These are phyloP conservation scores for Leptomonas seymouri DNA, from an alignment of 208 protist genomes.

Conservation along the genomic window DNA sequence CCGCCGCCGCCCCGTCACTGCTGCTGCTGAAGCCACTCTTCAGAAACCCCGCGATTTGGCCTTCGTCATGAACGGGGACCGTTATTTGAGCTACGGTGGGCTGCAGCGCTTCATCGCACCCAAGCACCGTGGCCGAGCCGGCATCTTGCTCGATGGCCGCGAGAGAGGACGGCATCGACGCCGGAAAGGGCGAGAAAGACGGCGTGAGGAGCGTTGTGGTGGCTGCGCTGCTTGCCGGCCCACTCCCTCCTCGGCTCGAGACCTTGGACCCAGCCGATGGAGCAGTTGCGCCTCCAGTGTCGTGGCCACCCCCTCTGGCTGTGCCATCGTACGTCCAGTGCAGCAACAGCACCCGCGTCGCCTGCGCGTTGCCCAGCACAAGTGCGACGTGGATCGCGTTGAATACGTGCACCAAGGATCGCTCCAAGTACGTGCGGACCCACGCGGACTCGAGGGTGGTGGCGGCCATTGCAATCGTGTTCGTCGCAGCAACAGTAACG, in stretches of 20 bases:
- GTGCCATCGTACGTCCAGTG: conserved; percentile 9
- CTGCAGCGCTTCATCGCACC: not conserved
- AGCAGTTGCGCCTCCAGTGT: not conserved
- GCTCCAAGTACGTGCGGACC: conserved; percentile 20
- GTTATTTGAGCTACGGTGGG: conserved; percentile 20
- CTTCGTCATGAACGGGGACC: conserved; percentile 8
- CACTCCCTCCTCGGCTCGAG: not conserved
- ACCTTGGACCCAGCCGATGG: not conserved
- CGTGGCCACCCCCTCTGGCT: not conserved
- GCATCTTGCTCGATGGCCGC: not conserved
- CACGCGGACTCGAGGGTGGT: conserved; percentile 4
- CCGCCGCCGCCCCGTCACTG: too few species aligned
- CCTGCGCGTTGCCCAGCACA: conserved; percentile 37
- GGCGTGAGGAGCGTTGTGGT: not conserved
- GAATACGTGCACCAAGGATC: conserved; percentile 36
- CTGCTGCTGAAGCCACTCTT: conserved; percentile 1
- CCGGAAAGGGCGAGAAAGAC: not conserved
- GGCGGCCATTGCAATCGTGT: conserved; percentile 18
- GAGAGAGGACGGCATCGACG: not conserved
- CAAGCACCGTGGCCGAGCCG: not conserved
- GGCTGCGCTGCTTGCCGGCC: not conserved
- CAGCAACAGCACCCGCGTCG: conserved; percentile 25
- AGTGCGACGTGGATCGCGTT: conserved; percentile 39
- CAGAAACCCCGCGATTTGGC: conserved; percentile 1
- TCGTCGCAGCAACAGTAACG: not conserved